phyloP scores from a whole-genome alignment of 2,329 filamentous ascomycete species.

The Sclerotinia subarctica region DNA sequence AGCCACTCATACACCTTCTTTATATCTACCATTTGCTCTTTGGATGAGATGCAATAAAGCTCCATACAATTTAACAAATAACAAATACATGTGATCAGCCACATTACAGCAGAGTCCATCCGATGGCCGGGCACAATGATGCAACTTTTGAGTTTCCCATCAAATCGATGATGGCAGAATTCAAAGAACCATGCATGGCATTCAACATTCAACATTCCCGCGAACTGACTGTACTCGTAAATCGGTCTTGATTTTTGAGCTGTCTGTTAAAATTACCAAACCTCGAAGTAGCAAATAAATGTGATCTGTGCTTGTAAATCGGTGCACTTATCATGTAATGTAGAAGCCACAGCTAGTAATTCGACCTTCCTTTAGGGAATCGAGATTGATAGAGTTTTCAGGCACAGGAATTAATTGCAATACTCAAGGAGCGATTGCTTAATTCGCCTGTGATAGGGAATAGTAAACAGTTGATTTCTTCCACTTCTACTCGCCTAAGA shows the following conservation, averaged over 20 bases:
- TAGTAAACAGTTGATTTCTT: not conserved
- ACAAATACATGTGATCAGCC: not conserved
- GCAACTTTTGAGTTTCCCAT: constrained; percentile 13
- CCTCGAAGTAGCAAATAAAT: not conserved
- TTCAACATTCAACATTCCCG: not conserved
- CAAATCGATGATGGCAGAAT: not conserved
- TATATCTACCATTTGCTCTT: not conserved
- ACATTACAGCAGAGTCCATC: not conserved
- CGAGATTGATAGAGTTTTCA: not conserved
- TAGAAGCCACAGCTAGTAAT: not conserved
- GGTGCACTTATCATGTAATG: not conserved
- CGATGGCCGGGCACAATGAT: constrained; percentile 5
- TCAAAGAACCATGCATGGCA: not conserved
- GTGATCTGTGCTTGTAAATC: not conserved
- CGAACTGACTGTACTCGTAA: not conserved
- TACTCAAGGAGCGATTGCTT: not conserved
- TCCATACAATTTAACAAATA: not conserved
- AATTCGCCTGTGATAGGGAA: not conserved
- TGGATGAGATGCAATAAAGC: not conserved
- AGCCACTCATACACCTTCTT: not conserved
- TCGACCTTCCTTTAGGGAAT: not conserved
- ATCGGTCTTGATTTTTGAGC: not conserved
- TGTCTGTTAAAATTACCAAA: not conserved
- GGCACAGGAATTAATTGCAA: not conserved
- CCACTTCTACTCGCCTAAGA: not conserved